phyloP scores from a whole-genome alignment of 1,139 yeast genomes.

The Hyphopichia pseudoburtonii region DNA sequence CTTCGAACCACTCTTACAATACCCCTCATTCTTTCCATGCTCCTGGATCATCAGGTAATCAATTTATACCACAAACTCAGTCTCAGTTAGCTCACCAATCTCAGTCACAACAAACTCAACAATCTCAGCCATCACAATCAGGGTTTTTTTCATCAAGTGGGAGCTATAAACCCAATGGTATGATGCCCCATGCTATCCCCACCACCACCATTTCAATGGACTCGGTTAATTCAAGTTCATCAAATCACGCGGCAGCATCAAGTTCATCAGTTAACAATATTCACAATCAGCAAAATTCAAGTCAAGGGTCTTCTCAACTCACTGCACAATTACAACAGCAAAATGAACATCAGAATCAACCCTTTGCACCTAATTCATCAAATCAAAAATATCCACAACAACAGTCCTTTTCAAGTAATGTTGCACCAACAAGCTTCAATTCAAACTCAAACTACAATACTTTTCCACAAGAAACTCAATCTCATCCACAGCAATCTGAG shows the following conservation, averaged over 20 bases:
- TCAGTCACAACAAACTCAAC: conserved; percentile 10
- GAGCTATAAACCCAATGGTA: conserved; percentile 18
- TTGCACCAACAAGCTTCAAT: too few relatives aligned
- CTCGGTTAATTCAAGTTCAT: conserved; percentile 31
- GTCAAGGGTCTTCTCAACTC: background rate
- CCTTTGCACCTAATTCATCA: too few relatives aligned
- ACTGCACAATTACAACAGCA: too few relatives aligned
- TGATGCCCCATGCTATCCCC: conserved; percentile 40
- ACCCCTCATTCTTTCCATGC: conserved; percentile 27
- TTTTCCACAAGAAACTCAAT: too few relatives aligned
- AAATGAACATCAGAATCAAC: too few relatives aligned
- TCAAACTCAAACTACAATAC: too few relatives aligned
- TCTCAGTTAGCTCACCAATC: conserved; percentile 4
- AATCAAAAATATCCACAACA: too few relatives aligned
- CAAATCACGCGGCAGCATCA: conserved; percentile 5
- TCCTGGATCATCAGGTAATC: conserved; percentile 11
- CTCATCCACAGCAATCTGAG: too few relatives aligned
- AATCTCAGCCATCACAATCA: conserved; percentile 8
- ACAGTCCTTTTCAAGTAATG: too few relatives aligned
- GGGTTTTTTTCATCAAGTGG: conserved; percentile 6
- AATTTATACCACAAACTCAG: conserved; percentile 10
- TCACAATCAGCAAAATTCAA: conserved; percentile 2
- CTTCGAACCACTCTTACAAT: conserved; percentile 38
- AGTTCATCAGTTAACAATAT: conserved; percentile 4
- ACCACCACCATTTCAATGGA: conserved; percentile 48